Base-by-base conservation (phyloP, 331 rosid species). In the Quercus tomentella region DNA sequence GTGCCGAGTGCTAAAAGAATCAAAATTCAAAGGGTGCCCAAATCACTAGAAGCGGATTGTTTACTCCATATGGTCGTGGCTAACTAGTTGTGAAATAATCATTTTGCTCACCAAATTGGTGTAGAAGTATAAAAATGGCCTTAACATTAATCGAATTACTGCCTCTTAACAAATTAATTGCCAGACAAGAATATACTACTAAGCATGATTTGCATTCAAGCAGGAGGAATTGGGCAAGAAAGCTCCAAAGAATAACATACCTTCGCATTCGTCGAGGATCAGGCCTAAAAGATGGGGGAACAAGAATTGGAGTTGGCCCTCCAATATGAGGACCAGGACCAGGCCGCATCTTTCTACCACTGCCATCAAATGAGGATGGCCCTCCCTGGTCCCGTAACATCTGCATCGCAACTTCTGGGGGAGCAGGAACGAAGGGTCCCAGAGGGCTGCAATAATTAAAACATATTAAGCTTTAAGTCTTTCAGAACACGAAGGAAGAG, bases 371-470 rank as follows among this genome's bases (percentile, higher is more conserved):
- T 61, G 98, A 84, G 51, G 98, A 82, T 76, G 98, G 91, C 52
- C 98, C 98, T 58, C 97, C 99, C 85, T 96, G 99, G 25, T 96
- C 99, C 78, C 97, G 89, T 75, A 96, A 79, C 98, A 96, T 93
- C 84, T 91, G 97, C 99, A 93, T 96, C 55, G 99, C 99, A 82
- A 96, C 99, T 83, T 96, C 99, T 77, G 99, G 99, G 22, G 99
- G 99, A 80, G 99, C 99, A 83, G 99, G 99, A 77, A 96, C 99
- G 74, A 96, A 96, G 58, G 99, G 99, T 79, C 99, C 99, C 72
- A 96, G 82, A 57, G 99, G 99, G 76, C 99, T 96, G 93, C 63
- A 87, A 65, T 71, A 58, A 77, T 56, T 28, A 72, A 70, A 80
- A 56, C 33, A 66, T 17, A 60, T 77, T 56, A 83, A 82, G 78